Percentiles rank a stretch among this genome's conserved stretches.
These are phyloP conservation scores for Mycena metata DNA, from an alignment of 768 basidiomycete genomes.

Conservation along the genomic window DNA sequence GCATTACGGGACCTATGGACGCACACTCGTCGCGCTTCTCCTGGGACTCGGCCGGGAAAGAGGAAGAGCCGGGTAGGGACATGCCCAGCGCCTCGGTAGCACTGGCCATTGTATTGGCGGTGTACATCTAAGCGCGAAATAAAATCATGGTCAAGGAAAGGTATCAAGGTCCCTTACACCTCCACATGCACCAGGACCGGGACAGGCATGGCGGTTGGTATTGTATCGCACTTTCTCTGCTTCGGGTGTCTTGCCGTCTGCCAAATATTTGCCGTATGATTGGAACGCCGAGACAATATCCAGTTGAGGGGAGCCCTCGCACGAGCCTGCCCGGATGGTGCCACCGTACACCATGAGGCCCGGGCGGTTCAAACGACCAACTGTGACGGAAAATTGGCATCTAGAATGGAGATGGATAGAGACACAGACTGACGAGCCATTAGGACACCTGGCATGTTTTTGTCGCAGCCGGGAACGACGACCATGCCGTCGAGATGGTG, in stretches of 20 bases:
- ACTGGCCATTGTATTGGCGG: slow-evolving; percentile 98
- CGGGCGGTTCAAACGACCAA: slow-evolving; percentile 95
- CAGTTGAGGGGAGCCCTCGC: slow-evolving; percentile 87
- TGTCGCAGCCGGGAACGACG: slow-evolving; percentile 97
- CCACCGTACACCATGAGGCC: slow-evolving; percentile 99
- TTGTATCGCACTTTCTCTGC: slow-evolving; percentile 90
- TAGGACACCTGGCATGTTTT: slow-evolving; percentile 99
- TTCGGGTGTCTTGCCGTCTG: slow-evolving; percentile 85
- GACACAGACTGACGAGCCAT: slow-evolving; percentile 84
- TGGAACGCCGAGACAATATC: slow-evolving; percentile 99
- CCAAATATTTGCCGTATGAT: slow-evolving; percentile 94
- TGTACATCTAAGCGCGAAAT: slow-evolving; percentile 82
- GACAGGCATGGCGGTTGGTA: slow-evolving; percentile 93
- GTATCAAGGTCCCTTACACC: slow-evolving; percentile 72
- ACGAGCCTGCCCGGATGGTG: slow-evolving; percentile 92
- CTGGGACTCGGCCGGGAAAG: slow-evolving; percentile 92
- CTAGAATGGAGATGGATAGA: slow-evolving; percentile 1
- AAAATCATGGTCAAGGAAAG: background rate
- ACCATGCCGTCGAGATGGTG: slow-evolving; percentile 99
- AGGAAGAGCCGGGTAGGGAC: slow-evolving; percentile 96
- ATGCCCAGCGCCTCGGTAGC: slow-evolving; percentile 96
- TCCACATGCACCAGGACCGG: slow-evolving; percentile 98
- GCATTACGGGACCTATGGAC: slow-evolving; percentile 85
- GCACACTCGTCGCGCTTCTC: slow-evolving; percentile 92
- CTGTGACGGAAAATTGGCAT: slow-evolving; percentile 51